A percentile compares a stretch with the other conserved stretches of the same genome.
Conservation (phyloP, 768 basidiomycete species). For the Amanita brunnescens region DNA sequence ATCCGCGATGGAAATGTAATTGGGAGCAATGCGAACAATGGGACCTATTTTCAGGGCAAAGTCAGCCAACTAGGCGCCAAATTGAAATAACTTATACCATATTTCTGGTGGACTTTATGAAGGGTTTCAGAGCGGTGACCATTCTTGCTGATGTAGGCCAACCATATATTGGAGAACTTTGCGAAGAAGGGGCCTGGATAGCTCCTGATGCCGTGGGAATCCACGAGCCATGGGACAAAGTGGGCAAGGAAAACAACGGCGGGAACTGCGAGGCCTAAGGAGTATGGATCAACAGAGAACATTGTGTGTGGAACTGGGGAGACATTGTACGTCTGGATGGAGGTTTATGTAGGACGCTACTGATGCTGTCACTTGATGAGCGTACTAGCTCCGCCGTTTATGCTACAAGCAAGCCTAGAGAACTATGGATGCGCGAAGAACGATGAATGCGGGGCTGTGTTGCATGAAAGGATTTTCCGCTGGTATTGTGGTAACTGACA, state of each 20-base stretch:
- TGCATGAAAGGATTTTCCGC: no score
- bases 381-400: no score
- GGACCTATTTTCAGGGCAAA: slow-evolving; percentile 33
- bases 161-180: slow-evolving; percentile 65
- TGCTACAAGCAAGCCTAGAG: no score
- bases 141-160: slow-evolving; percentile 52
- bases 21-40: slow-evolving; percentile 65
- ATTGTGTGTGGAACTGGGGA: slow-evolving; percentile 12
- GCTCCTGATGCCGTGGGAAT: slow-evolving; percentile 48
- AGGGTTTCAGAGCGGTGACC: slow-evolving; percentile 72
- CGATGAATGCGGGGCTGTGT: no score
- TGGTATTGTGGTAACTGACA: no score
- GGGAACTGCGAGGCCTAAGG: slow-evolving; percentile 19
- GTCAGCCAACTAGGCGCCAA: neutral
- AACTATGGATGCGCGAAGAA: no score
- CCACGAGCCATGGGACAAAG: slow-evolving; percentile 43
- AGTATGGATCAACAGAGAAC: slow-evolving; percentile 17
- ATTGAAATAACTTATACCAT: slow-evolving; percentile 41
- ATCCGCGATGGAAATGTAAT: slow-evolving; percentile 69
- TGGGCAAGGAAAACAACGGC: slow-evolving; percentile 27
- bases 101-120: slow-evolving; percentile 62
- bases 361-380: neutral
- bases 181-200: slow-evolving; percentile 66
- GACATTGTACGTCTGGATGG: neutral
- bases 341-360: slow-evolving; percentile 1